Evolutionary conservation across 2,329 filamentous ascomycete genomes (phyloP).

Genomic region (Aspergillus ochraceus): DNA sequence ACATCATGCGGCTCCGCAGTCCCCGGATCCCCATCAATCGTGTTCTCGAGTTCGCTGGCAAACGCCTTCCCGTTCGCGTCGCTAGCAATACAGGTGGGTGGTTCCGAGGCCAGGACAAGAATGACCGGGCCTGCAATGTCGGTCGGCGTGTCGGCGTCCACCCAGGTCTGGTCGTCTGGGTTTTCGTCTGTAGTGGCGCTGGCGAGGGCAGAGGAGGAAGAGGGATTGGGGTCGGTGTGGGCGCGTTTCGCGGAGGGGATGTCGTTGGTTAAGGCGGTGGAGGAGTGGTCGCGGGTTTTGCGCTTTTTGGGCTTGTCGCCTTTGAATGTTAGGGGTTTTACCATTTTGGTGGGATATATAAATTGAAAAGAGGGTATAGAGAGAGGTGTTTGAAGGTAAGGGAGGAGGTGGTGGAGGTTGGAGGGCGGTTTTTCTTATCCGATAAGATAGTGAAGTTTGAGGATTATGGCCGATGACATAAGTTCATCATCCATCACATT

Average conservation of each 20-base stretch:
- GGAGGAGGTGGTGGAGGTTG: constrained; percentile 4
- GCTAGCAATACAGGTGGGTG: constrained; percentile 74
- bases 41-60: constrained; percentile 77
- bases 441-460: not conserved
- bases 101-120: constrained; percentile 75
- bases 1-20: constrained; percentile 95
- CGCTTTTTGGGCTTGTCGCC: constrained; percentile 94
- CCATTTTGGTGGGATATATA: constrained; percentile 31
- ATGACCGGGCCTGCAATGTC: constrained; percentile 83
- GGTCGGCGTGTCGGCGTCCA: constrained; percentile 70
- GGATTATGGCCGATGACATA: not conserved
- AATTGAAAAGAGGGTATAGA: not conserved
- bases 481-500: not conserved
- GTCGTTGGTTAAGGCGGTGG: constrained; percentile 1
- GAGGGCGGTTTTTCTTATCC: not conserved
- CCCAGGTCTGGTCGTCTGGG: constrained; percentile 81
- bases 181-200: constrained; percentile 10
- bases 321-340: constrained; percentile 91
- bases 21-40: constrained; percentile 76
- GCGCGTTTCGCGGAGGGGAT: constrained; percentile 21
- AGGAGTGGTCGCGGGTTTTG: constrained; percentile 60
- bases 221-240: constrained; percentile 11
- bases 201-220: not conserved
- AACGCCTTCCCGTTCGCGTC: constrained; percentile 88
- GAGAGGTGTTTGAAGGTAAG: not conserved